Conservation (phyloP, 2,329 filamentous ascomycete species). For the Diplodia mutila region DNA sequence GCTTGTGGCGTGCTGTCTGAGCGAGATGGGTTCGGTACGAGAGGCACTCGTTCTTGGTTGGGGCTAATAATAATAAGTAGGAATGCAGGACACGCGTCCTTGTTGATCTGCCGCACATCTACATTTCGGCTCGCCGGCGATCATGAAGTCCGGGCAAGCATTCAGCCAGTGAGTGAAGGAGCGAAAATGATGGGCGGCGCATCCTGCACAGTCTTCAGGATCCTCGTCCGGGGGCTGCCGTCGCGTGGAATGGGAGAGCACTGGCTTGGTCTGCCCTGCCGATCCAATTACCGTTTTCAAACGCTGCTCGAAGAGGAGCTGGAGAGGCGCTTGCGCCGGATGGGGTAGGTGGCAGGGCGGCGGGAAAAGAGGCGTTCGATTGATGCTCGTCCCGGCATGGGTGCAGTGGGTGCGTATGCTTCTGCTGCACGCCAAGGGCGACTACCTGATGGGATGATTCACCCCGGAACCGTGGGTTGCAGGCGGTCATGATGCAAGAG, state of each 20-base stretch:
- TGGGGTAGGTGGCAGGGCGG: not conserved
- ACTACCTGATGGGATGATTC: not conserved
- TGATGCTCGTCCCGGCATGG: slow-evolving; percentile 15
- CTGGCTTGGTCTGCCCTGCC: slow-evolving; percentile 18
- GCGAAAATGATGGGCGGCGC: slow-evolving; percentile 7
- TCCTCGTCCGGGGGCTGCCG: not conserved
- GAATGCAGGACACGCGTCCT: slow-evolving; percentile 10
- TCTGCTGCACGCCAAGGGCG: slow-evolving; percentile 18
- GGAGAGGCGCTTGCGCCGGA: not conserved
- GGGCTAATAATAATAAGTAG: slow-evolving; percentile 2
- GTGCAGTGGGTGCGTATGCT: not conserved
- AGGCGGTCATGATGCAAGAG: not conserved
- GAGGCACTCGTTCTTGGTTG: not conserved
- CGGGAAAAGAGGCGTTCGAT: not conserved
- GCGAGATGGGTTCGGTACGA: not conserved
- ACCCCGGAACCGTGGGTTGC: not conserved
- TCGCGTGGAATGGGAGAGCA: not conserved
- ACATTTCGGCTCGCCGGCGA: slow-evolving; percentile 15
- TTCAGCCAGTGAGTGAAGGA: not conserved
- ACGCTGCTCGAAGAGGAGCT: not conserved
- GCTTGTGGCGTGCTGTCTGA: not conserved
- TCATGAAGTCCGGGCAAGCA: slow-evolving; percentile 6
- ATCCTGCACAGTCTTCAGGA: slow-evolving; percentile 7
- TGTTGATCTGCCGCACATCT: slow-evolving; percentile 18
- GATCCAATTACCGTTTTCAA: slow-evolving; percentile 24